Percentiles rank a stretch among this genome's conserved stretches.
Conservation (phyloP, 2,329 filamentous ascomycete genomes). For the Scorias spongiosa region DNA sequence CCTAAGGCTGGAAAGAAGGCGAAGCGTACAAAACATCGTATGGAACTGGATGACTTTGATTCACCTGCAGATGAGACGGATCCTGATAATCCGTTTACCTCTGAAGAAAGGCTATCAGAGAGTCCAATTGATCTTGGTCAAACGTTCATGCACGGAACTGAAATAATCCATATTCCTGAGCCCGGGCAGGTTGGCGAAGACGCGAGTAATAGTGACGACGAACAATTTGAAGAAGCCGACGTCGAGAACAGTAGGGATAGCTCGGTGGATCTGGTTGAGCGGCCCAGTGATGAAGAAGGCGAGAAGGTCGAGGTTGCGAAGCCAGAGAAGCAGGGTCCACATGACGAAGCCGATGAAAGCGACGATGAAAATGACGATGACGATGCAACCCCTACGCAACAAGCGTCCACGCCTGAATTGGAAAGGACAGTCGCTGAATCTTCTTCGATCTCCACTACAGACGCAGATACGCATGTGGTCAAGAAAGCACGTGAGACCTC, state of each 20-base stretch:
- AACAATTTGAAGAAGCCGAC: constrained; percentile 6
- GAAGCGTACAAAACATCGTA: constrained; percentile 44
- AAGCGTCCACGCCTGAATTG: not conserved
- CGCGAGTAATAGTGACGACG: constrained; percentile 2
- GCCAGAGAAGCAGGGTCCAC: not conserved
- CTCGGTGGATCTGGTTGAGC: not conserved
- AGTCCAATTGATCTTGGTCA: constrained; percentile 50
- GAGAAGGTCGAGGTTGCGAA: constrained; percentile 3
- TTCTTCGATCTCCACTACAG: constrained; percentile 2
- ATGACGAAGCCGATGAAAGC: not conserved
- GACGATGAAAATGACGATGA: not conserved
- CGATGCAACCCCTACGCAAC: constrained; percentile 2
- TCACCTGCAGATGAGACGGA: constrained; percentile 32
- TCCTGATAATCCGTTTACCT: constrained; percentile 25
- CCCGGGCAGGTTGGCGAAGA: constrained; percentile 1
- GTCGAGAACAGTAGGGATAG: not conserved
- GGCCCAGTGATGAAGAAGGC: constrained; percentile 9
- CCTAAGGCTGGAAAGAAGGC: constrained; percentile 37
- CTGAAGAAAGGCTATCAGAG: constrained; percentile 39
- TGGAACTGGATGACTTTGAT: constrained; percentile 58
- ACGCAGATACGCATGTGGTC: not conserved
- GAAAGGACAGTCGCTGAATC: constrained; percentile 1
- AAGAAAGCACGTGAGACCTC: constrained; percentile 6
- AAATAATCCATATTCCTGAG: constrained; percentile 21
- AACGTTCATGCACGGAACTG: constrained; percentile 24